Percentiles rank a stretch among this genome's conserved stretches.
These are phyloP conservation scores for Magnolia kwangsiensis DNA, from an alignment of 164 flowering plant genomes.

Conservation along the genomic window DNA sequence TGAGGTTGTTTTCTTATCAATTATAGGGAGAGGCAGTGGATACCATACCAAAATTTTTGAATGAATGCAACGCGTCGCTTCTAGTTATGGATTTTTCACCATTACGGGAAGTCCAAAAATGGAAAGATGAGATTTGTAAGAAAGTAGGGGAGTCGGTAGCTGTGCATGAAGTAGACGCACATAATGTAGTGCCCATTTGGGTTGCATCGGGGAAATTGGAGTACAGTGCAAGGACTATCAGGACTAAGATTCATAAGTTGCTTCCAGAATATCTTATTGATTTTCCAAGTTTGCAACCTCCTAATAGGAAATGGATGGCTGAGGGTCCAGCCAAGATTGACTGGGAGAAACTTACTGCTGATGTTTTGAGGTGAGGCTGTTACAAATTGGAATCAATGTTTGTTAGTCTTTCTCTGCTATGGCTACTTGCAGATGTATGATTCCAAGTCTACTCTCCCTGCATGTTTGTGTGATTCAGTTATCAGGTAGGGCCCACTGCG, in stretches of 20 bases:
- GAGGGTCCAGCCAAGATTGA: slow-evolving; percentile 29
- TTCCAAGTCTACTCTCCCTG: not conserved
- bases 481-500: no score
- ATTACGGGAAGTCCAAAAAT: slow-evolving; percentile 51
- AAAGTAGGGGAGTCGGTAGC: slow-evolving; percentile 52
- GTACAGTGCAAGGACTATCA: slow-evolving; percentile 77
- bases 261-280: slow-evolving; percentile 79
- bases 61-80: slow-evolving; percentile 70
- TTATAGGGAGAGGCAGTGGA: slow-evolving; percentile 78
- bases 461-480: no score
- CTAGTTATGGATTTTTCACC: slow-evolving; percentile 91
- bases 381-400: not conserved
- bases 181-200: slow-evolving; percentile 91
- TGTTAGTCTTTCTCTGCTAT: not conserved
- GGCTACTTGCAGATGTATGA: not conserved
- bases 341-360: slow-evolving; percentile 69
- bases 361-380: slow-evolving; percentile 52
- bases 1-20: not conserved
- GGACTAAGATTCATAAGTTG: slow-evolving; percentile 74
- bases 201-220: slow-evolving; percentile 88
- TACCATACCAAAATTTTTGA: slow-evolving; percentile 70
- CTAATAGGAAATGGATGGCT: slow-evolving; percentile 45
- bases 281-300: slow-evolving; percentile 45
- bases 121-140: slow-evolving; percentile 70
- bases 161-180: slow-evolving; percentile 92